A percentile compares a stretch with the other conserved stretches of the same genome.
Evolutionary conservation across 495 filamentous ascomycete species (phyloP).

Genomic region (Penicillium desertorum): DNA sequence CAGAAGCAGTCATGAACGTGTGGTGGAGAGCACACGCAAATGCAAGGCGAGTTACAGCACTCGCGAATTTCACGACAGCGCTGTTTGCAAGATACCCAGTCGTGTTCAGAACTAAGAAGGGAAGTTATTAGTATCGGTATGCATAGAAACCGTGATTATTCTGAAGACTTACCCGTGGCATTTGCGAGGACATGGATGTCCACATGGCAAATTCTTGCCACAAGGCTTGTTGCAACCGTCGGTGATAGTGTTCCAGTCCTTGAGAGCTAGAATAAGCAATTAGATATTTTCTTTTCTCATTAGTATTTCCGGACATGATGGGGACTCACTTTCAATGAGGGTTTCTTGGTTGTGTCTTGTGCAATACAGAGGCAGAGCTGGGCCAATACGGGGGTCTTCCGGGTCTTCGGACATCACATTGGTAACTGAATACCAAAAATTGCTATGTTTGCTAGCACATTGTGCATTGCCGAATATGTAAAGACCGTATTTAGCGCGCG

Average conservation of each 20-base stretch:
- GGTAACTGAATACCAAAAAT: constrained; percentile 42
- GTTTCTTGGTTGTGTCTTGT: constrained; percentile 37
- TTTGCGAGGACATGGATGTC: constrained; percentile 37
- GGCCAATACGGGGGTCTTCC: constrained; percentile 31
- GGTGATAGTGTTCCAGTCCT: constrained; percentile 54
- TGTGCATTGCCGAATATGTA: constrained; percentile 83
- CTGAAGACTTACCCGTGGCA: constrained; percentile 42
- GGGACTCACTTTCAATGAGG: constrained; percentile 30
- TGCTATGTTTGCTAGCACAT: constrained; percentile 41
- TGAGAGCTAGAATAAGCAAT: constrained; percentile 14
- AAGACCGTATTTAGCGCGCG: constrained; percentile 78
- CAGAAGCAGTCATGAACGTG: constrained; percentile 19
- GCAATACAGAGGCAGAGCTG: constrained; percentile 42
- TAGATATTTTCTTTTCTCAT: constrained; percentile 9
- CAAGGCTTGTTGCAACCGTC: constrained; percentile 48
- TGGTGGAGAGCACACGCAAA: constrained; percentile 4
- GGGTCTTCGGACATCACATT: constrained; percentile 28
- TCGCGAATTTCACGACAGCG: constrained; percentile 6
- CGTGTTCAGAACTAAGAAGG: constrained; percentile 8
- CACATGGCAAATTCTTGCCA: constrained; percentile 35
- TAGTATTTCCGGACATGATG: not conserved
- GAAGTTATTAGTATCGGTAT: not conserved
- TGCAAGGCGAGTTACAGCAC: constrained; percentile 11
- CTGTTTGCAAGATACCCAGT: constrained; percentile 7
- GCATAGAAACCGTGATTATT: not conserved